These are phyloP conservation scores for Camellia lanceoleosa DNA, from an alignment of 148 eudicot genomes.

Conservation along the genomic window DNA sequence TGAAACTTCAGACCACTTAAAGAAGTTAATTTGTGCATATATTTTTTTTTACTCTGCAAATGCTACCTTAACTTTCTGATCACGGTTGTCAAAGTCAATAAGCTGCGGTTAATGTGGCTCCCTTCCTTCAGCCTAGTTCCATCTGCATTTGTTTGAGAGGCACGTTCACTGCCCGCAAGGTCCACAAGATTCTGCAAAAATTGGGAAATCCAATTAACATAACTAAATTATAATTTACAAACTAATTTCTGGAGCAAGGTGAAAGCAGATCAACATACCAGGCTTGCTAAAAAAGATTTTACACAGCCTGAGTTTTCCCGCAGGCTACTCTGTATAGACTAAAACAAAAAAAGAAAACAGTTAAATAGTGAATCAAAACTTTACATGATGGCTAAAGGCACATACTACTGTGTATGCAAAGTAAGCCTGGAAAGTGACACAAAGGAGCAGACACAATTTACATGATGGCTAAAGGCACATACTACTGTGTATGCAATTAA, in stretches of 20 bases:
- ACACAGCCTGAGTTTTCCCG: slow-evolving; percentile 70
- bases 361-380: neutral
- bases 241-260: slow-evolving; percentile 11
- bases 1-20: neutral
- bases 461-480: neutral
- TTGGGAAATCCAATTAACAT: neutral
- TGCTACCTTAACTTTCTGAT: slow-evolving; percentile 88
- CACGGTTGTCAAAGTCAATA: slow-evolving; percentile 86
- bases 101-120: slow-evolving; percentile 89
- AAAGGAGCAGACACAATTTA: neutral
- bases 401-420: neutral
- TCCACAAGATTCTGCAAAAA: slow-evolving; percentile 86
- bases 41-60: slow-evolving; percentile 4
- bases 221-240: neutral
- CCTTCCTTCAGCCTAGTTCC: slow-evolving; percentile 92
- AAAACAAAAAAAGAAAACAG: slow-evolving; percentile 1
- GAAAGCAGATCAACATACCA: slow-evolving; percentile 50
- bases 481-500: neutral
- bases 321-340: slow-evolving; percentile 76
- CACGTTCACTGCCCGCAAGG: slow-evolving; percentile 99
- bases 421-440: neutral
- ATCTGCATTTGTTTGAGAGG: slow-evolving; percentile 77
- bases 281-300: slow-evolving; percentile 80
- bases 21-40: neutral
- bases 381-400: neutral